Conservation (phyloP, 1,284 basidiomycete genomes). For the Ustilago curta region DNA sequence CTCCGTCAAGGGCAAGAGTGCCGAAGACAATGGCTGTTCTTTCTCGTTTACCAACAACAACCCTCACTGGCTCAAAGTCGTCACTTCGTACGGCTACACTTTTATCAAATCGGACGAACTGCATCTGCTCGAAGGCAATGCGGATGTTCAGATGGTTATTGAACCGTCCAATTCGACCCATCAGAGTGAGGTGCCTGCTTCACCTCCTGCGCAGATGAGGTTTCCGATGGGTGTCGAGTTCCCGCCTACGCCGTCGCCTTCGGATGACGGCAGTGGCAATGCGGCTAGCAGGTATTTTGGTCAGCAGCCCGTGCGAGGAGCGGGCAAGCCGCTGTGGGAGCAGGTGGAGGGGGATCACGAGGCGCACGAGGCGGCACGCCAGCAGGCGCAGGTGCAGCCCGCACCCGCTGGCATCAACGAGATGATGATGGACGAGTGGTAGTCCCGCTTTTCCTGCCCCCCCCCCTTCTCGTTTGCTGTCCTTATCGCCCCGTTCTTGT, state of each 20-base stretch:
- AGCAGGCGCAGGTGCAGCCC: conserved; percentile 3
- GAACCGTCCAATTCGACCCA: conserved; percentile 28
- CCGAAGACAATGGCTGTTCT: conserved; percentile 3
- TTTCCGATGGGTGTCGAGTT: conserved; percentile 46
- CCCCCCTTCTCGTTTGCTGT: too few relatives aligned
- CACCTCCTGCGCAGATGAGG: conserved; percentile 37
- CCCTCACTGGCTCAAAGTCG: conserved; percentile 52
- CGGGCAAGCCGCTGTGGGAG: conserved; percentile 40
- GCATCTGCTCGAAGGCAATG: conserved; percentile 44
- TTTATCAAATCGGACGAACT: conserved; percentile 50
- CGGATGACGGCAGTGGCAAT: conserved; percentile 37
- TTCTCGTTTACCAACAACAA: conserved; percentile 19
- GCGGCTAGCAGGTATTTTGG: conserved; percentile 28
- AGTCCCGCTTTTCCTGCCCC: not conserved
- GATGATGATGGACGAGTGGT: conserved; percentile 57
- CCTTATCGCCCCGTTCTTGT: conserved; percentile 3
- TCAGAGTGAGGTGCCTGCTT: conserved; percentile 39
- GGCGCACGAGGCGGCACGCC: conserved; percentile 25
- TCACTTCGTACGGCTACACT: conserved; percentile 51
- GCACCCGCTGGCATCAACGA: conserved; percentile 33
- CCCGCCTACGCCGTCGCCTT: conserved; percentile 45
- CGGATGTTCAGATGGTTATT: conserved; percentile 49
- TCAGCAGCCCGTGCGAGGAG: conserved; percentile 14
- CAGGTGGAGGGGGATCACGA: conserved; percentile 44
- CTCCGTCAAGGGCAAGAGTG: conserved; percentile 25